Evolutionary conservation across 768 basidiomycete genomes (phyloP).

Genomic region (Pleurotus giganteus): DNA sequence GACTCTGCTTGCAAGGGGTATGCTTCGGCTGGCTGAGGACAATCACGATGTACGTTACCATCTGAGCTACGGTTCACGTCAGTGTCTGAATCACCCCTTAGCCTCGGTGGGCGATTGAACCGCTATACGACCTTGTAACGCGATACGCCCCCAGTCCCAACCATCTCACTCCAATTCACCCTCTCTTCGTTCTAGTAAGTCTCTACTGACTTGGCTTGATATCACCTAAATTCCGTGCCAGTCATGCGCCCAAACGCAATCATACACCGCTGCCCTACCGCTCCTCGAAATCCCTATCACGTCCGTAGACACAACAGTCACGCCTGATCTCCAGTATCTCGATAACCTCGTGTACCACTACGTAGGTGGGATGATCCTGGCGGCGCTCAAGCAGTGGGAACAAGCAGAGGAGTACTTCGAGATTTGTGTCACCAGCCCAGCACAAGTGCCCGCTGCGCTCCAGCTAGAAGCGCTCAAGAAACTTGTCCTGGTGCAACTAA

Average conservation of each 20-base stretch:
- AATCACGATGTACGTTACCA: slow-evolving; percentile 46
- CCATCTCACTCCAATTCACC: slow-evolving; percentile 70
- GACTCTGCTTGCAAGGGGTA: slow-evolving; percentile 62
- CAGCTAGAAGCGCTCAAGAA: slow-evolving; percentile 91
- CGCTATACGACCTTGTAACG: slow-evolving; percentile 56
- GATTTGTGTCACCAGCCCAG: slow-evolving; percentile 68
- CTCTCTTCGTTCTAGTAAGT: slow-evolving; percentile 61
- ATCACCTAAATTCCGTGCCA: slow-evolving; percentile 22
- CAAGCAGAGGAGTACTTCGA: slow-evolving; percentile 80
- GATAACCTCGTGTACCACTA: slow-evolving; percentile 89
- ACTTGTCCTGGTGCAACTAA: slow-evolving; percentile 73
- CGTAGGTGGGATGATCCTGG: slow-evolving; percentile 68
- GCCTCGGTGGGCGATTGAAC: slow-evolving; percentile 47
- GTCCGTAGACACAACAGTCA: slow-evolving; percentile 54
- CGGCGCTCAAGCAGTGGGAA: slow-evolving; percentile 61
- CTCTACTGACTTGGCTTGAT: background rate
- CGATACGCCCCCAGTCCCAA: slow-evolving; percentile 59
- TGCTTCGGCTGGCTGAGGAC: slow-evolving; percentile 46
- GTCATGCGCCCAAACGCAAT: slow-evolving; percentile 54
- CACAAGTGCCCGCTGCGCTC: slow-evolving; percentile 55
- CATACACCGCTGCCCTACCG: slow-evolving; percentile 57
- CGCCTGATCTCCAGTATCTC: slow-evolving; percentile 63
- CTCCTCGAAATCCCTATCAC: slow-evolving; percentile 65
- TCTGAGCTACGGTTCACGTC: background rate
- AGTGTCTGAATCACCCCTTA: slow-evolving; percentile 12